Base-by-base conservation (phyloP, 345 rosid genomes). In the Gossypium bickii region DNA sequence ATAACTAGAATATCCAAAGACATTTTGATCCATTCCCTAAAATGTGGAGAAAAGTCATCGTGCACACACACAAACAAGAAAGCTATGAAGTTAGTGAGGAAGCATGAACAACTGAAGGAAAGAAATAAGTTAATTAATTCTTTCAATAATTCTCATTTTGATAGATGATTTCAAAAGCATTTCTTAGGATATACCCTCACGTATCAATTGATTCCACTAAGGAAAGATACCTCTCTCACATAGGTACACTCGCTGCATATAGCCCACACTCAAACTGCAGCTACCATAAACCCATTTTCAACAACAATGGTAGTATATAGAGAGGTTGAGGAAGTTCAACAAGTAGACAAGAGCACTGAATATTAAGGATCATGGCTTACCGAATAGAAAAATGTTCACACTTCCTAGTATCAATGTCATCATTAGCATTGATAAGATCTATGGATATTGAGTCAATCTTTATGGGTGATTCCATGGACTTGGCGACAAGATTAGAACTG, bases 351-450 rank as follows among this genome's bases (percentile, higher is more conserved):
- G 48, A 49, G 51, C 51, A 65, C 45, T 56, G 7, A 70, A 6
- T 34, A 56, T 56, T 41, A 43, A 67, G 48, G 59, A 48, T 51
- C 29, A 41, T 22, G 25, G 74, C 89, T 84, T 82, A 92, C 97
- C 94, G 87, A 77, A 91, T 79, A n/a, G 97, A 86, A 80, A 92
- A 92, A 72, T 86, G 89, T 59, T 86, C 79, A 76, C 94, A 92
- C 48, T 77, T 86, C 55, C 60, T 82, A 57, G 44, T 75, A 72
- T 76, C 76, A 76, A 16, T 76, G 79, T 81, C 83, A 25, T 81
- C 76, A 55, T 80, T 82, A 58, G 80, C 76, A 48, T 52, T 76
- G 55, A 65, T 79, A 66, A 88, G 89, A 83, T 90, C 87, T 29
- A 88, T 83, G 51, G 84, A 80, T 78, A 87, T 86, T 0, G 97